phyloP scores from a whole-genome alignment of 148 eudicot genomes.

The Cornus controversa region DNA sequence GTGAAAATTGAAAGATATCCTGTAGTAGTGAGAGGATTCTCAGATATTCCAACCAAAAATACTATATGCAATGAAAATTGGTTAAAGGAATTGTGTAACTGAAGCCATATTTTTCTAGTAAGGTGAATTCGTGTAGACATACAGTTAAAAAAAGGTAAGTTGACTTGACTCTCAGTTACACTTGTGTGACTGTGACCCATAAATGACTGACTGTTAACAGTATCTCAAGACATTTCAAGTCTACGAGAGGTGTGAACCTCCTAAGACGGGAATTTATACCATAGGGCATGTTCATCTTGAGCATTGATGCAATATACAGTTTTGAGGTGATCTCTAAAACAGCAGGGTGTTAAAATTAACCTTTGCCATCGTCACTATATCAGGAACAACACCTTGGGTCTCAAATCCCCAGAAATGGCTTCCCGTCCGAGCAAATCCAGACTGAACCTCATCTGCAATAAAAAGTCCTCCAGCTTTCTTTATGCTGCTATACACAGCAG shows the following conservation, averaged over 20 bases:
- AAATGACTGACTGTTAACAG: neutral
- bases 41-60: neutral
- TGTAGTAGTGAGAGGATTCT: neutral
- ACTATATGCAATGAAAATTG: neutral
- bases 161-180: neutral
- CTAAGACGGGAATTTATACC: neutral
- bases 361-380: slow-evolving; percentile 99
- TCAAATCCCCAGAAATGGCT: slow-evolving; percentile 99
- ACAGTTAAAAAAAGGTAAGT: neutral
- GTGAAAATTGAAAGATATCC: too few relatives aligned
- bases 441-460: slow-evolving; percentile 96
- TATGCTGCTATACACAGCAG: slow-evolving; percentile 61
- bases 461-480: slow-evolving; percentile 95
- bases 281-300: too few relatives aligned
- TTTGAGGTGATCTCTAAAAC: neutral
- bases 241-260: neutral
- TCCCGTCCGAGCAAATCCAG: slow-evolving; percentile 93
- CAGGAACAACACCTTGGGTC: slow-evolving; percentile 90
- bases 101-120: neutral
- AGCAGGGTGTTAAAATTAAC: slow-evolving; percentile 22
- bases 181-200: neutral
- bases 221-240: neutral
- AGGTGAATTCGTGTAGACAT: neutral
- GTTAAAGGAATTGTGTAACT: neutral
- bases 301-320: too few relatives aligned